phyloP scores from a whole-genome alignment of 2,329 filamentous ascomycete species.

The Bipolaris sorokiniana region DNA sequence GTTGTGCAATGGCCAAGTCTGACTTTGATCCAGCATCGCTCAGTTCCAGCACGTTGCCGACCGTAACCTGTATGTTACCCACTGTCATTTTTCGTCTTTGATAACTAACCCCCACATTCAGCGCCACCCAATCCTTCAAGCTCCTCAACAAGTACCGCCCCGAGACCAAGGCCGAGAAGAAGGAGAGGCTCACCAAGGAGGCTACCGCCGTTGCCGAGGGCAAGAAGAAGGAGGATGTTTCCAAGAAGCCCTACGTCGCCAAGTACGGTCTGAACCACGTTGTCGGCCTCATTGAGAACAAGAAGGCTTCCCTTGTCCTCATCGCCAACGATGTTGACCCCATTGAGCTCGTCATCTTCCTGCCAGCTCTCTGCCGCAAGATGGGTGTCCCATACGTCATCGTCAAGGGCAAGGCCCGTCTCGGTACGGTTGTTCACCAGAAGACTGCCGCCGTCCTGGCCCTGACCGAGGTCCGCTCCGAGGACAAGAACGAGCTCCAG shows the following conservation, averaged over 20 bases:
- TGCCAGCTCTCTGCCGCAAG: conserved; percentile 99
- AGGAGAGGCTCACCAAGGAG: conserved; percentile 98
- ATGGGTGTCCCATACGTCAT: conserved; percentile 99
- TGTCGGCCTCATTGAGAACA: conserved; percentile 69
- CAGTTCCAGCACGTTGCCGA: conserved; percentile 95
- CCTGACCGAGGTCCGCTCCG: conserved; percentile 92
- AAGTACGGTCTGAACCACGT: conserved; percentile 99
- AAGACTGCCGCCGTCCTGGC: conserved; percentile 98
- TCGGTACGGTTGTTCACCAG: conserved; percentile 99
- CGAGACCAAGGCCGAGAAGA: conserved; percentile 99
- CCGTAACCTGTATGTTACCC: conserved; percentile 51
- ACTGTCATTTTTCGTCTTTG: background rate
- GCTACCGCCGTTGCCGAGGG: conserved; percentile 96
- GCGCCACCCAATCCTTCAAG: conserved; percentile 94
- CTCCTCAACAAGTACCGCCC: conserved; percentile 99
- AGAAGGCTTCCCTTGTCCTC: conserved; percentile 97
- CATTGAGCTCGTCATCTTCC: conserved; percentile 99
- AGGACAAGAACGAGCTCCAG: conserved; percentile 98
- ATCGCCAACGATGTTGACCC: conserved; percentile 99
- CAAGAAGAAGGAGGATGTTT: conserved; percentile 99
- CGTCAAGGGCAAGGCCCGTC: conserved; percentile 99
- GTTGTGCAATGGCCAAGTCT: background rate
- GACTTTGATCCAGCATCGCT: conserved; percentile 62
- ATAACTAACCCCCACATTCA: background rate
- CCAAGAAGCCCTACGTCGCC: conserved; percentile 99